These are phyloP conservation scores for Lycium barbarum DNA, from an alignment of 257 asterid genomes.

Conservation along the genomic window DNA sequence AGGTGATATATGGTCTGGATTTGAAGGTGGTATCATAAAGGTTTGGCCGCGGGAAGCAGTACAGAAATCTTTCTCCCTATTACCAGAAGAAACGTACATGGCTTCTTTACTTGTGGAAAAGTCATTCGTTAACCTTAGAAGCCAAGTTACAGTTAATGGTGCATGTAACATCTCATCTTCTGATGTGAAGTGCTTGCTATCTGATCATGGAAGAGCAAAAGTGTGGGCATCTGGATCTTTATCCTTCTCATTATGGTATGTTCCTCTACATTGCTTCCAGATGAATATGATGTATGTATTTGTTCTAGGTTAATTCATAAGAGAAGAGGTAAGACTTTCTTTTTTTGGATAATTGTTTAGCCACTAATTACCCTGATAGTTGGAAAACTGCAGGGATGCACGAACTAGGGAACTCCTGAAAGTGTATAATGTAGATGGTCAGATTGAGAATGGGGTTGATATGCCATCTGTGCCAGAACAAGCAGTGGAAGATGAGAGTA, in stretches of 20 bases:
- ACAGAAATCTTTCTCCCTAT: slow-evolving; percentile 77
- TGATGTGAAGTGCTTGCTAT: slow-evolving; percentile 74
- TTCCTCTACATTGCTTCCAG: slow-evolving; percentile 25
- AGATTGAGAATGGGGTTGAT: slow-evolving; percentile 77
- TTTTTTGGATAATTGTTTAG: neutral
- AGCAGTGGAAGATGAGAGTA: slow-evolving; percentile 72
- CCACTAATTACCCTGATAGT: slow-evolving; percentile 34
- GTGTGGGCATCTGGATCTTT: slow-evolving; percentile 84
- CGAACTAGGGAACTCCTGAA: slow-evolving; percentile 86
- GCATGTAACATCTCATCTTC: slow-evolving; percentile 82
- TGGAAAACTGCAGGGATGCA: slow-evolving; percentile 74
- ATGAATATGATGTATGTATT: slow-evolving; percentile 6
- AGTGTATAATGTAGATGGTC: slow-evolving; percentile 86
- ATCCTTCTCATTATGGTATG: slow-evolving; percentile 86
- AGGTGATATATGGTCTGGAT: slow-evolving; percentile 99
- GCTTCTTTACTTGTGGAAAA: slow-evolving; percentile 88
- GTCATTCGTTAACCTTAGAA: slow-evolving; percentile 73
- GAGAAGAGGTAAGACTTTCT: slow-evolving; percentile 21
- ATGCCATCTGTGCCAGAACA: slow-evolving; percentile 68
- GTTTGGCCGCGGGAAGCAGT: slow-evolving; percentile 93
- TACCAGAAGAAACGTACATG: slow-evolving; percentile 83
- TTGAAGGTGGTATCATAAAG: slow-evolving; percentile 75
- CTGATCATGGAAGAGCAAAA: slow-evolving; percentile 70
- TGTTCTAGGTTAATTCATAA: neutral
- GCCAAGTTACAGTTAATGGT: slow-evolving; percentile 91